Conservation (phyloP, 768 basidiomycete genomes). For the Amanita pseudoporphyria region DNA sequence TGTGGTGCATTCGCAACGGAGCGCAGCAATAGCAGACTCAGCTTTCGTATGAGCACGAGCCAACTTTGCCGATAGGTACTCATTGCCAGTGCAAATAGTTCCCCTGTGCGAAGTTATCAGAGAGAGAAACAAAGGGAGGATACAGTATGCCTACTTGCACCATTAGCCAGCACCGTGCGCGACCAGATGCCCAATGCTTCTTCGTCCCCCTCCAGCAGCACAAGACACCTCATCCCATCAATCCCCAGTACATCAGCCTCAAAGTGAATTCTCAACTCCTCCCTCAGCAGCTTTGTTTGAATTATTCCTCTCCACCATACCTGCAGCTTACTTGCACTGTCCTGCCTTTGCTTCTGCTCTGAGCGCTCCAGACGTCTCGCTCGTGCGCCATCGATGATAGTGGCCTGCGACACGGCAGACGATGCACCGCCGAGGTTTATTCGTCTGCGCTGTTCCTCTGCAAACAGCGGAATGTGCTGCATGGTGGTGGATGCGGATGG, state of each 20-base stretch:
- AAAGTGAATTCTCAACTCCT: constrained; percentile 39
- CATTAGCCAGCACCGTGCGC: constrained; percentile 19
- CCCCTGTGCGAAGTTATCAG: constrained; percentile 20
- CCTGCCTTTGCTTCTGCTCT: constrained; percentile 42
- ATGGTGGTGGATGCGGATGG: neutral
- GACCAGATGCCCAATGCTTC: constrained; percentile 40
- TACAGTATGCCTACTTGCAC: constrained; percentile 17
- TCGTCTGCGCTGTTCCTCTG: constrained; percentile 43
- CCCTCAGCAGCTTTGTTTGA: constrained; percentile 31
- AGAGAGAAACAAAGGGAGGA: neutral
- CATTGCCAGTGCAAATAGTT: constrained; percentile 28
- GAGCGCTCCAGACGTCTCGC: constrained; percentile 48
- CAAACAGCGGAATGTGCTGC: constrained; percentile 30
- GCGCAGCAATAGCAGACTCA: constrained; percentile 37
- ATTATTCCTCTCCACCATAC: constrained; percentile 55
- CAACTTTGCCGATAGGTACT: constrained; percentile 38
- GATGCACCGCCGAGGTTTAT: constrained; percentile 73
- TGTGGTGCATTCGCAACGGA: constrained; percentile 38
- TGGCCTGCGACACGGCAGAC: constrained; percentile 37
- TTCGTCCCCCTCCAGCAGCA: constrained; percentile 49
- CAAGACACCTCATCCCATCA: constrained; percentile 53
- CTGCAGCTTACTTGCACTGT: constrained; percentile 54
- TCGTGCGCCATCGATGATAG: constrained; percentile 56
- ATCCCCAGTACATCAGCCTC: constrained; percentile 42
- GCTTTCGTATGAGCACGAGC: constrained; percentile 49